These are phyloP conservation scores for Pseudonitzschia delicatissima DNA, from an alignment of 108 stramenopile genomes.

Conservation along the genomic window DNA sequence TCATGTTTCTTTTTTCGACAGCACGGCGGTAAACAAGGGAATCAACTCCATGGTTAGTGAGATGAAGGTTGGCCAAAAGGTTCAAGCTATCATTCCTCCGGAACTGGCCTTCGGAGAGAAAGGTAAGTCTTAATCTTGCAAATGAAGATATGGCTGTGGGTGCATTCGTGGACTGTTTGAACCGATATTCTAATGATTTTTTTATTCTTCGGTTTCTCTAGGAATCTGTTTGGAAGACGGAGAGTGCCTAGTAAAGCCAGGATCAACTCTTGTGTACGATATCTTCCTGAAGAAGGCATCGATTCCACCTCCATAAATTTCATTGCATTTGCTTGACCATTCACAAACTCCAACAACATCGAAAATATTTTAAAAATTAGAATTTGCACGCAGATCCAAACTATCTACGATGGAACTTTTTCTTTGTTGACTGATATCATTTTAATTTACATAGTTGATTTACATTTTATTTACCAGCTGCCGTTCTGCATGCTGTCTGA, in stretches of 20 bases:
- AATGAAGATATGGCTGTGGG: not conserved
- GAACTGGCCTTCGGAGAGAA: slow-evolving; percentile 74
- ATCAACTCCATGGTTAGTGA: slow-evolving; percentile 71
- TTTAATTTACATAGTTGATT: too few relatives aligned
- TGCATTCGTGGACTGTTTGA: not conserved
- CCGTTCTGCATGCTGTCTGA: slow-evolving; percentile 53
- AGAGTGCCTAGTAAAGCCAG: slow-evolving; percentile 85
- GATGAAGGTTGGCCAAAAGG: slow-evolving; percentile 82
- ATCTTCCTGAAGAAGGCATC: slow-evolving; percentile 70
- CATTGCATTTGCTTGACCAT: not conserved
- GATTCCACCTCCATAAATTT: slow-evolving; percentile 80
- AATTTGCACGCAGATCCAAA: too few relatives aligned
- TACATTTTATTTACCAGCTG: slow-evolving; percentile 37
- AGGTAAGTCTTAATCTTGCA: too few relatives aligned
- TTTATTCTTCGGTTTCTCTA: not conserved
- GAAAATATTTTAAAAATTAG: too few relatives aligned
- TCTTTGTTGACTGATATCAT: too few relatives aligned
- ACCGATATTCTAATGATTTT: not conserved
- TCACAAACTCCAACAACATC: too few relatives aligned
- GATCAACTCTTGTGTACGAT: slow-evolving; percentile 83
- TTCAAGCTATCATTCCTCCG: slow-evolving; percentile 86
- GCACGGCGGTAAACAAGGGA: slow-evolving; percentile 66
- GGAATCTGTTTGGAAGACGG: slow-evolving; percentile 78
- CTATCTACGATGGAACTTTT: too few relatives aligned
- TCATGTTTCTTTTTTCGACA: not conserved